These are phyloP conservation scores for Apophysomyces variabilis DNA, from an alignment of 371 early-diverging fungal genomes.

Conservation along the genomic window DNA sequence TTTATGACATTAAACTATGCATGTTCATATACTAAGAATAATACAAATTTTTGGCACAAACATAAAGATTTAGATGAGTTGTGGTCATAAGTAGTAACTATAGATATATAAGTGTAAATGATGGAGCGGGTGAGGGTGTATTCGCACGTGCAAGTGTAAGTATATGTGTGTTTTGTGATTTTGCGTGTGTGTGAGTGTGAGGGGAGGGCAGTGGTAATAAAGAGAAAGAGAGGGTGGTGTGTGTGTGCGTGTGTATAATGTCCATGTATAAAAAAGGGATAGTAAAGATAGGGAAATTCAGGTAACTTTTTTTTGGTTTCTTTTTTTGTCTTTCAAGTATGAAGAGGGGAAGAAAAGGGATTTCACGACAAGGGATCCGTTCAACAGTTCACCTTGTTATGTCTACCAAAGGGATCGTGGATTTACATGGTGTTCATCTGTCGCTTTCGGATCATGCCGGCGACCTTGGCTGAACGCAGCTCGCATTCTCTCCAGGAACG, in stretches of 20 bases:
- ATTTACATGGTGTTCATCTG: constrained; percentile 24
- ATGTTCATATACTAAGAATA: constrained; percentile 9
- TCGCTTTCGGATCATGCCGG: constrained; percentile 24
- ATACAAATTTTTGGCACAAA: constrained; percentile 7
- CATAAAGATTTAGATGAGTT: neutral
- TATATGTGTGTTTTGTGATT: neutral
- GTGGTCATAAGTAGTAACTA: neutral
- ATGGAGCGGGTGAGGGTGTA: neutral
- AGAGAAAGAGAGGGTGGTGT: too few species aligned
- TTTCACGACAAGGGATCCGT: neutral
- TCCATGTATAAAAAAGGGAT: constrained; percentile 7
- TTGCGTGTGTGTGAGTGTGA: neutral
- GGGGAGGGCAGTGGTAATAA: too few species aligned
- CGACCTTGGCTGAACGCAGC: constrained; percentile 33
- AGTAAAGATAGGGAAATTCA: neutral
- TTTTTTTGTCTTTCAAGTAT: neutral
- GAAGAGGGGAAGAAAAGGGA: neutral
- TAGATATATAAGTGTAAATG: neutral
- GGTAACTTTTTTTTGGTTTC: neutral
- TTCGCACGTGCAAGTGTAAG: neutral
- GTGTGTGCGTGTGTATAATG: neutral
- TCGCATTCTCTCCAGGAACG: constrained; percentile 47
- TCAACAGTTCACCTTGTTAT: constrained; percentile 5
- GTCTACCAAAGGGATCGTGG: neutral
- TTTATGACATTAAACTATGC: neutral